Evolutionary conservation across 2,329 filamentous ascomycete genomes (phyloP).

Genomic region (Xylaria sp.): DNA sequence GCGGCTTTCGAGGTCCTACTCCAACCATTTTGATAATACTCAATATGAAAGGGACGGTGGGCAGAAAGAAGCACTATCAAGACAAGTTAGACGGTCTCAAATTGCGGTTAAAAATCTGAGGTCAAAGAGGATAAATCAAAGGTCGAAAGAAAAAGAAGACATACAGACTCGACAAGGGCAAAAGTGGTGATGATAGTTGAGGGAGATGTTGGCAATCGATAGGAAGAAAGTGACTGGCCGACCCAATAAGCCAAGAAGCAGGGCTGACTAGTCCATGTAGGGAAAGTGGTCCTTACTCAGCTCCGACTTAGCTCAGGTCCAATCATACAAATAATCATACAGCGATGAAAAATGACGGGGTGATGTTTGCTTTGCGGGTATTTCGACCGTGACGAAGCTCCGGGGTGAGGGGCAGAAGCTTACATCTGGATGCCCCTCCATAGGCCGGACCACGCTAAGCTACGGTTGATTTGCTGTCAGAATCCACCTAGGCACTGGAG

Average conservation of each 20-base stretch:
- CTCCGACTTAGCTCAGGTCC: conserved; percentile 6
- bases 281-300: conserved; percentile 35
- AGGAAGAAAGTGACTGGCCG: neutral
- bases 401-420: conserved; percentile 32
- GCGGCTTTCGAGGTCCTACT: conserved; percentile 62
- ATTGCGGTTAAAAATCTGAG: neutral
- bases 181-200: conserved; percentile 15
- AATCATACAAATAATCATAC: conserved; percentile 7
- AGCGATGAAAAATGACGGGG: conserved; percentile 2
- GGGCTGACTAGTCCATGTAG: neutral
- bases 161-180: neutral
- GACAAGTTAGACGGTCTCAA: conserved; percentile 9
- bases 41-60: conserved; percentile 37
- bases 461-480: conserved; percentile 26
- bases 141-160: conserved; percentile 7
- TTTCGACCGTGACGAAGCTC: conserved; percentile 28
- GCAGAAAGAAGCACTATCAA: conserved; percentile 1
- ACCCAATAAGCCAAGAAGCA: neutral
- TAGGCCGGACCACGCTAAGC: neutral
- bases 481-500: conserved; percentile 11
- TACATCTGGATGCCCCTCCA: conserved; percentile 8
- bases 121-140: neutral
- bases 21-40: conserved; percentile 60
- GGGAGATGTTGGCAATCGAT: conserved; percentile 14
- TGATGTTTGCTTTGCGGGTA: conserved; percentile 28